phyloP scores from a whole-genome alignment of 2,329 filamentous ascomycete species.

The Alternaria ethzedia region DNA sequence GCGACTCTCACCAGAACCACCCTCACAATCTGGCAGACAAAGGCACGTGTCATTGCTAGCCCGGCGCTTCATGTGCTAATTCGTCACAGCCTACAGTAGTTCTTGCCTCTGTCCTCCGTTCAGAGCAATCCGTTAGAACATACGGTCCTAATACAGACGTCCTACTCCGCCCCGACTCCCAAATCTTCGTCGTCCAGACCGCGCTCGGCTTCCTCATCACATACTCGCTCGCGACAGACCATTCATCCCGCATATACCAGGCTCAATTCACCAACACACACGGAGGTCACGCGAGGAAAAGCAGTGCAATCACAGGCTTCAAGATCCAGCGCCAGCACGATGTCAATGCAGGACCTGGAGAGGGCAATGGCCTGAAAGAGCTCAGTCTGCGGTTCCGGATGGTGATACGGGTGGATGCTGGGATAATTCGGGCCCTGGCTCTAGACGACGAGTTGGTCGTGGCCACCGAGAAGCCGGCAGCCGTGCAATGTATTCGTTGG shows the following conservation, averaged over 20 bases:
- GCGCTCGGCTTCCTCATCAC: conserved; percentile 87
- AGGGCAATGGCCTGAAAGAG: conserved; percentile 82
- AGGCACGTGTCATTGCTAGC: conserved; percentile 63
- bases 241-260: conserved; percentile 82
- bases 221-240: conserved; percentile 87
- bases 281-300: conserved; percentile 54
- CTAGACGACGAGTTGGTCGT: conserved; percentile 93
- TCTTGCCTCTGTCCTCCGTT: conserved; percentile 83
- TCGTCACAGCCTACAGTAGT: conserved; percentile 78
- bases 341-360: conserved; percentile 70
- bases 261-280: conserved; percentile 71
- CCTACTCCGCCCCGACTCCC: conserved; percentile 86
- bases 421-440: conserved; percentile 85
- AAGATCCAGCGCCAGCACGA: conserved; percentile 48
- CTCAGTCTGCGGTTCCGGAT: conserved; percentile 92
- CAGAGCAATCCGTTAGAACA: conserved; percentile 75
- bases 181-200: conserved; percentile 90
- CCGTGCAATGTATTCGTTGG: conserved; percentile 98
- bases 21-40: conserved; percentile 95
- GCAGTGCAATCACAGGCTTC: conserved; percentile 52
- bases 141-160: conserved; percentile 88
- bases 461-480: conserved; percentile 86
- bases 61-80: conserved; percentile 25
- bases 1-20: conserved; percentile 84
- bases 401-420: conserved; percentile 97